Evolutionary conservation across 208 protist species (phyloP).

Genomic region (Acanthamoeba lenticulata): DNA sequence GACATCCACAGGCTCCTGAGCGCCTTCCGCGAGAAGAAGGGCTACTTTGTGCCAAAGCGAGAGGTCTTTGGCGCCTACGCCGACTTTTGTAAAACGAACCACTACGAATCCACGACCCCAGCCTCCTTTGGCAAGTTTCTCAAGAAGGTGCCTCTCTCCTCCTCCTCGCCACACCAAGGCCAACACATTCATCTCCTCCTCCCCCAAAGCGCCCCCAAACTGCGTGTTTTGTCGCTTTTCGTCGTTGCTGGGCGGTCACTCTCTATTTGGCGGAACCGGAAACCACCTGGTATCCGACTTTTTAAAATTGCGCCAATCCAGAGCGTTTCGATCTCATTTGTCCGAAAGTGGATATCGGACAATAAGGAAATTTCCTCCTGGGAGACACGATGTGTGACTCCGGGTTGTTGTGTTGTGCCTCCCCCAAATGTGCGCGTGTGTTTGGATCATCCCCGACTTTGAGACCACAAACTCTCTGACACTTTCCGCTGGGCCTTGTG

Average conservation of each 20-base stretch:
- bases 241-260: too few relatives aligned
- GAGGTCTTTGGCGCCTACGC: constrained; percentile 9
- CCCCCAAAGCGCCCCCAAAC: background rate
- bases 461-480: background rate
- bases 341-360: too few relatives aligned
- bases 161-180: background rate
- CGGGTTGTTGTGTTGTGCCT: background rate
- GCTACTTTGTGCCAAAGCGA: background rate
- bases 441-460: too few relatives aligned
- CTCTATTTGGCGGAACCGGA: too few relatives aligned
- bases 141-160: background rate
- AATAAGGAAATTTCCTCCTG: too few relatives aligned
- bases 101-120: background rate
- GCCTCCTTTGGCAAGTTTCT: constrained; percentile 37
- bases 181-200: background rate
- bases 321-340: too few relatives aligned
- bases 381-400: too few relatives aligned
- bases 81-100: background rate
- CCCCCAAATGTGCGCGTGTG: background rate
- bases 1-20: background rate
- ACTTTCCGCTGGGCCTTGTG: background rate
- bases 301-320: too few relatives aligned
- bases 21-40: background rate
- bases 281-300: too few relatives aligned
- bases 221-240: background rate